These are phyloP conservation scores for Pseudopyricularia javanii DNA, from an alignment of 2,329 filamentous ascomycete species.

Conservation along the genomic window DNA sequence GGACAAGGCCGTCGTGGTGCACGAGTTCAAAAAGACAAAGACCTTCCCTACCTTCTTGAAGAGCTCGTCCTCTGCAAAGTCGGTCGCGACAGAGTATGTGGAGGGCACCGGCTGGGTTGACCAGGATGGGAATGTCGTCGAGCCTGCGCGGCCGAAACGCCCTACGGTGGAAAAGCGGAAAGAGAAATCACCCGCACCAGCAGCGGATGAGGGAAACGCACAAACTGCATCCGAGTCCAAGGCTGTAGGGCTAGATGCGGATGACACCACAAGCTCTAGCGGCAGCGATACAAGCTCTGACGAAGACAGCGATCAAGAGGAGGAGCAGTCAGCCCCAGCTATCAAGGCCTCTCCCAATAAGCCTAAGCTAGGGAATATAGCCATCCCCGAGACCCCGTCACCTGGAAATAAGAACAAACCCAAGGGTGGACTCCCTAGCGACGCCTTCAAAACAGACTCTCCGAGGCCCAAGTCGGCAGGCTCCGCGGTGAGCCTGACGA, in stretches of 20 bases:
- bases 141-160: constrained; percentile 34
- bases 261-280: not conserved
- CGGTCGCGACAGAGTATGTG: constrained; percentile 47
- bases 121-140: constrained; percentile 62
- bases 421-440: constrained; percentile 6
- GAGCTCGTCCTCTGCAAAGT: constrained; percentile 27
- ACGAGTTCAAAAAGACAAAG: constrained; percentile 80
- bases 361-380: not conserved
- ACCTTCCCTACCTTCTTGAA: constrained; percentile 78
- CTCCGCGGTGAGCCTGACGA: constrained; percentile 36
- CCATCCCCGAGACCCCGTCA: not conserved
- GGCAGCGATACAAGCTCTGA: constrained; percentile 5
- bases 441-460: constrained; percentile 15
- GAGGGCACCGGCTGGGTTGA: constrained; percentile 87
- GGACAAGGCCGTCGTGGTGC: constrained; percentile 50
- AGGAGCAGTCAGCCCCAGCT: constrained; percentile 11
- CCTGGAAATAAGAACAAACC: not conserved
- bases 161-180: not conserved
- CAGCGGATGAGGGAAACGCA: not conserved
- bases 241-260: constrained; percentile 3
- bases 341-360: not conserved
- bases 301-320: constrained; percentile 13
- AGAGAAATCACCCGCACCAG: constrained; percentile 10
- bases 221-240: not conserved
- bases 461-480: constrained; percentile 35